Evolutionary conservation across 1,139 yeast genomes (phyloP), one percentile per base, ranked within the genome.

Genomic region (Kluyveromyces sp.): DNA sequence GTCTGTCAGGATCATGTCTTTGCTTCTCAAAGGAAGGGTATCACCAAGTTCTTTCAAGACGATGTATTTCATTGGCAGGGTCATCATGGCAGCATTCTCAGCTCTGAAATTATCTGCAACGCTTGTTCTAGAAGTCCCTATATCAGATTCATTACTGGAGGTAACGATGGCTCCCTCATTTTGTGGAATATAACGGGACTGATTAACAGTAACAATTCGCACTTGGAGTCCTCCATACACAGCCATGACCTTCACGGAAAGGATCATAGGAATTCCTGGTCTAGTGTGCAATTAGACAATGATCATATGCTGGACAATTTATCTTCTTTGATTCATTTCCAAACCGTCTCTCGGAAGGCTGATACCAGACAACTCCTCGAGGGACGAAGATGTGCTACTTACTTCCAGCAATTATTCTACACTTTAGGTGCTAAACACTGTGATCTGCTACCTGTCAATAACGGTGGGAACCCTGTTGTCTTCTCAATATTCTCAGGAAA

Each of bases 371-470:
- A 75, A 57, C 73, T 84, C 55, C 85, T 84, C 51, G 95, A 88
- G 38, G 83, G 94, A 6, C 76, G 96, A 48, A 77, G 83, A 38
- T 92, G 98, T 67, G 96, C 97, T 0, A 80, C 81, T 37, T 85
- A 74, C 52, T 64, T 92, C 47, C 73, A 78, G 31, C 74, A 77
- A 46, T 64, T 89, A 25, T 70, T 88, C 43, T 73, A 75, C 39
- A 74, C 70, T 34, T 70, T 85, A 49, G 96, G 97, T 2, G 96
- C 95, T 1, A 64, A 64, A 11, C 69, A 75, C 16, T 75, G 94
- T 0, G 75, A 78, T 49, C 63, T 88, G 25, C 60, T 89, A 17
- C 88, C 96, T 0, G 86, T 87, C 3, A 72, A 74, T 11, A 70
- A 82, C 54, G 71, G 73, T 12, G 81, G 83, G 9, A 89, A 87